Evolutionary conservation across 371 early-diverging fungal species (phyloP), one percentile per base, ranked within the genome.

Genomic region (Rhizopus delemar): DNA sequence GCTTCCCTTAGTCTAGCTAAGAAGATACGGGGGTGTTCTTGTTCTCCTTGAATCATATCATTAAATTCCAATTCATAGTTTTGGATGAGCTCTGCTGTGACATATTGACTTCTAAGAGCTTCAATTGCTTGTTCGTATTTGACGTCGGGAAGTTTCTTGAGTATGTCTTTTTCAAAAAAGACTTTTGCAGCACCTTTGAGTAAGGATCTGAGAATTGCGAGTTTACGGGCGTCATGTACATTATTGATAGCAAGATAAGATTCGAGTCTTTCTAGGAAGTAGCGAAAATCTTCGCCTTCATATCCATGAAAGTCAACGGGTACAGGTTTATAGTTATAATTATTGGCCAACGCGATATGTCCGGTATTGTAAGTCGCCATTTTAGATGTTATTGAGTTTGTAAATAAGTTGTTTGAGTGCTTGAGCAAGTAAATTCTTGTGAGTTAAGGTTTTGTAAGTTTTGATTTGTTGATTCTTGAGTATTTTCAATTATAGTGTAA

Each of bases 221-320:
- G 28, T 38, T 53, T 51, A 4, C 60, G 46, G 13, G 33, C 6
- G 4, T 38, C 54, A 39, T 32, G 7, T 5, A 53, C 41, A 15
- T 48, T 48, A 4, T 33, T n/a, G 3, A 60, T n/a, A 34, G 54
- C 60, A 48, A 46, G 45, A 13, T 46, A 49, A 13, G 60, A 60
- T 22, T 60, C 54, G 8, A 60, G 36, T 3, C 12, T 13, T 29
- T 60, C 48, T 11, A 13, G 8, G 29, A 62, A 62, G 34, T 62
- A 16, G 8, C 62, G 51, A 38, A 62, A 56, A 22, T 62, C 56
- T 51, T 62, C 62, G 13, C 62, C 62, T 39, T 62, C 56, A 11
- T 32, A 34, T 2, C 62, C 62, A 16, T 48, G 50, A 33, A 56
- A 62, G 38, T 56, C 56, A n/a, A 51, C 43, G 38, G 12, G 7